Conservation (phyloP, 2,329 filamentous ascomycete species). For the Ascochyta rabiei region DNA sequence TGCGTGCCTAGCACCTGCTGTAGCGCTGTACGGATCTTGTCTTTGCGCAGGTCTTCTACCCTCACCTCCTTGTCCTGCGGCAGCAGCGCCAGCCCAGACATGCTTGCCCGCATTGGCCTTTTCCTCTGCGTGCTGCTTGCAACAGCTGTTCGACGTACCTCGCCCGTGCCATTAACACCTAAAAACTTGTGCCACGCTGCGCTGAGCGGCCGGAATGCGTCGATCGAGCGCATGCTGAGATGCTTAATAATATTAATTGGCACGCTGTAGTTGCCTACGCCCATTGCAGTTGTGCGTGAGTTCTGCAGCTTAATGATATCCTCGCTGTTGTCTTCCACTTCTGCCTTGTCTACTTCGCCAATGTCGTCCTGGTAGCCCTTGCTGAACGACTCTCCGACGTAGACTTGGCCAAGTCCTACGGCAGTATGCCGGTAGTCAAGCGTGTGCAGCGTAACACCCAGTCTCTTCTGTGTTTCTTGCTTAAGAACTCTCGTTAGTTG, state of each 20-base stretch:
- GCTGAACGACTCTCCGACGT: constrained; percentile 5
- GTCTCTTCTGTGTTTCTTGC: not conserved
- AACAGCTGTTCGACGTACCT: not conserved
- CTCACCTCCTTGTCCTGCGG: too few relatives aligned
- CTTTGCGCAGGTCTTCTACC: not conserved
- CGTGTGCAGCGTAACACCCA: not conserved
- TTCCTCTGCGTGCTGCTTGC: not conserved
- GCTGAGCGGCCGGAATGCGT: constrained; percentile 23
- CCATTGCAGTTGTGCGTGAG: constrained; percentile 13
- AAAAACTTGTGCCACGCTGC: not conserved
- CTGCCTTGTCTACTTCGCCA: too few relatives aligned
- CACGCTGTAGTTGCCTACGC: constrained; percentile 20
- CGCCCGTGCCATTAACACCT: too few relatives aligned
- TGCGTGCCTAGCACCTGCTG: constrained; percentile 8
- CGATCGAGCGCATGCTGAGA: constrained; percentile 25
- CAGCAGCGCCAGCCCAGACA: too few relatives aligned
- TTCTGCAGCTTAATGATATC: constrained; percentile 17
- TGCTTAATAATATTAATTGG: constrained; percentile 27
- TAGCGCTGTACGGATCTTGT: too few relatives aligned
- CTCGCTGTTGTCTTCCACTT: constrained; percentile 21
- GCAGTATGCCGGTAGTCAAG: constrained; percentile 3
- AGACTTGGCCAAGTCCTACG: not conserved
- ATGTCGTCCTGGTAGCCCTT: too few relatives aligned
- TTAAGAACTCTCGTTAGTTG: not conserved
- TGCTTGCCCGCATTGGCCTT: too few relatives aligned